phyloP scores from a whole-genome alignment of 768 basidiomycete genomes.

The Leccinum disarticulatum region DNA sequence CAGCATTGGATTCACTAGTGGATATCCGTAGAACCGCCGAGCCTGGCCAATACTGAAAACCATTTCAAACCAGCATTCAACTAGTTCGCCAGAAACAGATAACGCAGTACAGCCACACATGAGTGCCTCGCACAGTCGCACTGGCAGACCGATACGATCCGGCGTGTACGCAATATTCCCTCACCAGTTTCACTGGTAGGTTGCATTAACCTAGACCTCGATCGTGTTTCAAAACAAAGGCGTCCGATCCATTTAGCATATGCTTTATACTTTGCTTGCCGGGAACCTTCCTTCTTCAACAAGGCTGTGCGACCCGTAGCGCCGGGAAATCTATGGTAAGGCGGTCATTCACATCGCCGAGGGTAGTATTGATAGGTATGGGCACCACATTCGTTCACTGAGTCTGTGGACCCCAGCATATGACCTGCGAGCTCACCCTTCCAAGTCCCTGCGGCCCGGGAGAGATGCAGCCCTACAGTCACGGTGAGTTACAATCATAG shows the following conservation, averaged over 20 bases:
- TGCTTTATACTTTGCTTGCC: not conserved
- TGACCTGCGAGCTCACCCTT: no score
- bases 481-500: no score
- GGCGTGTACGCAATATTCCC: not conserved
- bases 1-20: not conserved
- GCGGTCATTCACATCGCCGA: no score
- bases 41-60: no score
- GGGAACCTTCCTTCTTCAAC: no score
- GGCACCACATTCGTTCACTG: not conserved
- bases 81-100: no score
- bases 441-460: no score
- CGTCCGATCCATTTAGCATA: not conserved
- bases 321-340: no score
- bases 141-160: not conserved
- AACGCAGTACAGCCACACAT: not conserved
- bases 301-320: not conserved
- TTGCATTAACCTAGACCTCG: not conserved
- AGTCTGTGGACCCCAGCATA: no score
- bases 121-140: not conserved
- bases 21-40: not conserved
- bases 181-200: not conserved
- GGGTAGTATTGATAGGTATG: no score
- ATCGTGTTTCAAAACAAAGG: not conserved
- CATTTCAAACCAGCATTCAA: not conserved
- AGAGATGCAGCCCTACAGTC: no score